These are phyloP conservation scores for Trametes cingulata DNA, from an alignment of 768 basidiomycete genomes.

Conservation along the genomic window DNA sequence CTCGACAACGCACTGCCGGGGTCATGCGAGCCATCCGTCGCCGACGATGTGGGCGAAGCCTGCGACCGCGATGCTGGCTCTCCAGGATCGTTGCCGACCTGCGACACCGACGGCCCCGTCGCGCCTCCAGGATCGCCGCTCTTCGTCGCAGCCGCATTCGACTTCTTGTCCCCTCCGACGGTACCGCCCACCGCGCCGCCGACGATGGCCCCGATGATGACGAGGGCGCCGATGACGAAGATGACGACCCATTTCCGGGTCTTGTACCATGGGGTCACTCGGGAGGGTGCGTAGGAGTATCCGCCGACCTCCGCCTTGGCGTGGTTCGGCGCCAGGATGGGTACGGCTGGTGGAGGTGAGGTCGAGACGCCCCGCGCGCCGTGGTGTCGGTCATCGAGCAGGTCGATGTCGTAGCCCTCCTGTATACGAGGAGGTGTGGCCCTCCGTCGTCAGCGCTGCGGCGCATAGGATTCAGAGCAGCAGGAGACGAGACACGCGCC, in stretches of 20 bases:
- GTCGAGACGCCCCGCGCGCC: conserved; percentile 25
- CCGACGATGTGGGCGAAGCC: not conserved
- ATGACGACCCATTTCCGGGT: conserved; percentile 45
- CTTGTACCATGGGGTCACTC: conserved; percentile 47
- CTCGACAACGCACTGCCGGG: too few species aligned
- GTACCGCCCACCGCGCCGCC: conserved; percentile 63
- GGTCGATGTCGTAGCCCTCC: conserved; percentile 57
- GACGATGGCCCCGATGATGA: conserved; percentile 52
- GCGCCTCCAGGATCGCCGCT: not conserved
- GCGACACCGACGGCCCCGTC: not conserved
- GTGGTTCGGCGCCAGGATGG: conserved; percentile 26
- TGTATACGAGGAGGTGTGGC: conserved; percentile 23
- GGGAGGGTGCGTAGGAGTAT: conserved; percentile 16
- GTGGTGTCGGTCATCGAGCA: conserved; percentile 30
- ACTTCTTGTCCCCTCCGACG: conserved; percentile 23
- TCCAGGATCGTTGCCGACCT: not conserved
- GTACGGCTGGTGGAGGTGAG: conserved; percentile 16
- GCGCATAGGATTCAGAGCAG: not conserved
- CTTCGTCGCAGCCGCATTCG: not conserved
- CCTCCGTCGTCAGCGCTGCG: not conserved
- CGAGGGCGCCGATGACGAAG: conserved; percentile 38
- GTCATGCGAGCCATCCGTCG: not conserved
- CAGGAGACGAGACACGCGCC: conserved; percentile 22
- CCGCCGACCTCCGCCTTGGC: conserved; percentile 21
- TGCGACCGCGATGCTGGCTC: not conserved